A percentile compares a stretch with the other conserved stretches of the same genome.
Conservation (phyloP, 352 stramenopile genomes). For the Blastocystis hominis region DNA sequence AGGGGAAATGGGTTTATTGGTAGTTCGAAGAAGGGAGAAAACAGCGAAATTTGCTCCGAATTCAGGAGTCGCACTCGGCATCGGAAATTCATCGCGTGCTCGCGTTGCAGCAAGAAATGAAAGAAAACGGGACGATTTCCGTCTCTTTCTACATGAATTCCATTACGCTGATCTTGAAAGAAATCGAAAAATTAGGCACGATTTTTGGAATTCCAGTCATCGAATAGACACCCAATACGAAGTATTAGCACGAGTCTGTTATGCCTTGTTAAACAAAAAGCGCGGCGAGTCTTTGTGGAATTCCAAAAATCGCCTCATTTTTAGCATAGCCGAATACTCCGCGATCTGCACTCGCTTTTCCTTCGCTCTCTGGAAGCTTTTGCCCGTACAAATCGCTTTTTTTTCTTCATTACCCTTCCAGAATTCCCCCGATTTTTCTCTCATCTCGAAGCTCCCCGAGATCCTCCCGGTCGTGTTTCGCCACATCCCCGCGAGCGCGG, state of each 20-base stretch:
- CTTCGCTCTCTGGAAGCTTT: background rate
- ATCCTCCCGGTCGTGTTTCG: background rate
- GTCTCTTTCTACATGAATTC: background rate
- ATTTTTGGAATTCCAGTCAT: background rate
- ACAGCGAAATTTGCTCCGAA: slow-evolving; percentile 25
- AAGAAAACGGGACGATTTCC: background rate
- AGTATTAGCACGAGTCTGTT: background rate
- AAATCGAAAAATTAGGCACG: background rate
- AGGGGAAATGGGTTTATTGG: background rate
- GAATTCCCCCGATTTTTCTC: background rate
- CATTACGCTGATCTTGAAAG: background rate
- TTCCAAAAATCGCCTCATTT: background rate
- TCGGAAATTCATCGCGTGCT: background rate
- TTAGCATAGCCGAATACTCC: background rate
- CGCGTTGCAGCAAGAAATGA: background rate
- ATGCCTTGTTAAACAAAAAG: slow-evolving; percentile 20
- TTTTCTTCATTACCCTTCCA: background rate
- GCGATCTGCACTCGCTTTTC: background rate
- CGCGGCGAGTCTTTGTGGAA: background rate
- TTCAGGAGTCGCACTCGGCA: background rate
- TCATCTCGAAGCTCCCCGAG: background rate
- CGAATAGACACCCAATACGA: background rate
- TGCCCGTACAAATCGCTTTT: background rate
- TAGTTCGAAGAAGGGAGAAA: slow-evolving; percentile 48
- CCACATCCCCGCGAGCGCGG: background rate